Conservation (phyloP, 2,329 filamentous ascomycete species). For the Apiospora koreana region DNA sequence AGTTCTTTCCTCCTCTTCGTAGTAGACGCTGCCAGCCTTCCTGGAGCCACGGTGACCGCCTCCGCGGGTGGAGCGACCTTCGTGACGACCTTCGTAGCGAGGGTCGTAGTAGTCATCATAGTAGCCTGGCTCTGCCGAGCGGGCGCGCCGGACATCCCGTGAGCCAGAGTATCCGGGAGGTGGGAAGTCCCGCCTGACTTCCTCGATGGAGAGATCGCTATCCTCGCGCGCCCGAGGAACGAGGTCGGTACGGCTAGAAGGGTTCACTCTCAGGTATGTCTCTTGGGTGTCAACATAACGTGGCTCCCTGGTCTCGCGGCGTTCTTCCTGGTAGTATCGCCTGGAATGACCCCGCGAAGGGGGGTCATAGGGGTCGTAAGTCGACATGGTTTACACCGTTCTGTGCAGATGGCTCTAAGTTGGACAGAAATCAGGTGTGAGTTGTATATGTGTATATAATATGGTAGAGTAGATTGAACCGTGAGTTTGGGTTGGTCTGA, state of each 20-base stretch:
- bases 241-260: conserved; percentile 49
- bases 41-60: conserved; percentile 49
- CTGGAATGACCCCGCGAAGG: conserved; percentile 47
- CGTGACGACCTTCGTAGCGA: conserved; percentile 31
- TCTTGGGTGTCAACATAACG: conserved; percentile 57
- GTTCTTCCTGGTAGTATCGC: conserved; percentile 51
- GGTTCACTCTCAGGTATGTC: conserved; percentile 44
- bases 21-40: conserved; percentile 49
- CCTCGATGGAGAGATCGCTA: conserved; percentile 75
- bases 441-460: not conserved
- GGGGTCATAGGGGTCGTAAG: conserved; percentile 57
- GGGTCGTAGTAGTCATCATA: conserved; percentile 62
- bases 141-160: conserved; percentile 58
- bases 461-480: not conserved
- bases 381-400: conserved; percentile 37
- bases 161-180: conserved; percentile 58
- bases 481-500: not conserved
- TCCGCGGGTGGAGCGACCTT: conserved; percentile 23
- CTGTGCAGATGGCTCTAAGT: not conserved
- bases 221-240: conserved; percentile 67
- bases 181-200: conserved; percentile 82
- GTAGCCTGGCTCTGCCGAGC: conserved; percentile 62
- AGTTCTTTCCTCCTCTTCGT: conserved; percentile 60
- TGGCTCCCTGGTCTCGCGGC: conserved; percentile 49
- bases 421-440: not conserved